phyloP scores from a whole-genome alignment of 495 filamentous ascomycete genomes.

The Annulohypoxylon moriforme region DNA sequence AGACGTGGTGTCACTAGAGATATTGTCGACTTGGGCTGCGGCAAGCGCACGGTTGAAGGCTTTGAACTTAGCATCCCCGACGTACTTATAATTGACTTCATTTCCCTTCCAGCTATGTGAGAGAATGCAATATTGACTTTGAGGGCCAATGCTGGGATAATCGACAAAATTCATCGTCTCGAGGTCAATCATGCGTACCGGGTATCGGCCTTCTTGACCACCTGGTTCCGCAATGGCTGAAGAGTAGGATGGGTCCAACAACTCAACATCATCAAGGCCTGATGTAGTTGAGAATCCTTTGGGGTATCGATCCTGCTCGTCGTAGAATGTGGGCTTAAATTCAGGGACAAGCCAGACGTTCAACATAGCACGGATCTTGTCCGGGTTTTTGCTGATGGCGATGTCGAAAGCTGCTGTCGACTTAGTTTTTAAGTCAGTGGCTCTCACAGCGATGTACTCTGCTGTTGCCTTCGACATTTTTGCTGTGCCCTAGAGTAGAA shows the following conservation, averaged over 20 bases:
- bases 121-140: constrained; percentile 58
- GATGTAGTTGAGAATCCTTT: not conserved
- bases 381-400: constrained; percentile 42
- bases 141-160: constrained; percentile 42
- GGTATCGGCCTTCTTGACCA: constrained; percentile 33
- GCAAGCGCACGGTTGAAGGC: constrained; percentile 20
- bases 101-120: constrained; percentile 61
- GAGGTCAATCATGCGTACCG: constrained; percentile 59
- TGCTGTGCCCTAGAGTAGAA: not conserved
- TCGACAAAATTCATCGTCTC: constrained; percentile 56
- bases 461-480: constrained; percentile 30
- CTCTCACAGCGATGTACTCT: constrained; percentile 22
- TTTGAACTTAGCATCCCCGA: constrained; percentile 37
- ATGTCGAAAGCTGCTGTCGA: constrained; percentile 33
- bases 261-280: constrained; percentile 45
- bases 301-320: constrained; percentile 22
- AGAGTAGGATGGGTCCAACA: constrained; percentile 30
- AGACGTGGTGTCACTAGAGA: constrained; percentile 13
- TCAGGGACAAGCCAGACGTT: constrained; percentile 48
- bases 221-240: constrained; percentile 25
- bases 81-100: constrained; percentile 54
- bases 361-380: constrained; percentile 47
- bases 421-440: constrained; percentile 36
- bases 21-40: constrained; percentile 1
- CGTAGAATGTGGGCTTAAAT: constrained; percentile 46